Evolutionary conservation across 805 yeast genomes (phyloP).

Genomic region (Cyberlindnera mycetangii): DNA sequence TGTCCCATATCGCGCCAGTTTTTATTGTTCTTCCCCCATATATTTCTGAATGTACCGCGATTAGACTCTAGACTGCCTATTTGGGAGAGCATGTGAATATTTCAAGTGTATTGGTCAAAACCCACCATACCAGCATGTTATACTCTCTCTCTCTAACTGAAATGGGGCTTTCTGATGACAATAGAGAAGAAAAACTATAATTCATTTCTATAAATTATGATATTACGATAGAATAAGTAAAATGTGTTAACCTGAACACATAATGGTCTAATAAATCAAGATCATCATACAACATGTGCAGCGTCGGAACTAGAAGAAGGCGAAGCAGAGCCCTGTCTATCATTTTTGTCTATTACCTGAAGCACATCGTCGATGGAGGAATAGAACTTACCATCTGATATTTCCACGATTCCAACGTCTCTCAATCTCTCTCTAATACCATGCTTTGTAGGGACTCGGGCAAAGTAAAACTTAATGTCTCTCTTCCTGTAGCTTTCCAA

Average conservation of each 20-base stretch:
- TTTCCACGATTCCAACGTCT: constrained; percentile 51
- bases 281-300: neutral
- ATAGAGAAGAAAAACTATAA: neutral
- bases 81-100: neutral
- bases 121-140: no score
- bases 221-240: neutral
- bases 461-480: constrained; percentile 54
- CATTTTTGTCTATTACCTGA: constrained; percentile 17
- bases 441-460: constrained; percentile 51
- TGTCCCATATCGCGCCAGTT: neutral
- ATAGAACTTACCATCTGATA: constrained; percentile 28
- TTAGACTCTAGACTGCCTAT: constrained; percentile 2
- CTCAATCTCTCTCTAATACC: constrained; percentile 48
- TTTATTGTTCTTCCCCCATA: neutral
- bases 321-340: neutral
- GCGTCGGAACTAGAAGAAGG: constrained; percentile 4
- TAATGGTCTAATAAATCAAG: neutral
- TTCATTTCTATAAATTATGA: neutral
- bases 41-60: neutral
- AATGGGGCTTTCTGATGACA: no score
- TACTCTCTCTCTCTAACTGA: no score
- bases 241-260: no score
- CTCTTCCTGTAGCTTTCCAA: constrained; percentile 51
- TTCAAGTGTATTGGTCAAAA: neutral
- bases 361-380: constrained; percentile 26